These are phyloP conservation scores for Microbotryomycetes sp. DNA, from an alignment of 1,284 basidiomycete species.

Conservation along the genomic window DNA sequence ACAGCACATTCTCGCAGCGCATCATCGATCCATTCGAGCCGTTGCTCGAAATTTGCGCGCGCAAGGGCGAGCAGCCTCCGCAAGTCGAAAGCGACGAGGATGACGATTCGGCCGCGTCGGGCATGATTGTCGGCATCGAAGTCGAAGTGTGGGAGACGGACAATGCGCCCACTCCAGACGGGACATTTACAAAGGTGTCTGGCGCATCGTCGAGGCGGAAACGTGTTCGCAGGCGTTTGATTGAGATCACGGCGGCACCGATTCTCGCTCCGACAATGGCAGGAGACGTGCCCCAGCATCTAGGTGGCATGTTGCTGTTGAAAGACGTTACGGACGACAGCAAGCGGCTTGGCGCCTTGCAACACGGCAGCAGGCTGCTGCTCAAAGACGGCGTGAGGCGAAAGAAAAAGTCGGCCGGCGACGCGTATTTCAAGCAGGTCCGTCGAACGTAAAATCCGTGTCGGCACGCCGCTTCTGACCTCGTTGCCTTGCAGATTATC, in stretches of 20 bases:
- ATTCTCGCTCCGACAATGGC: slow-evolving; percentile 10
- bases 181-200: not conserved
- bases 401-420: slow-evolving; percentile 3
- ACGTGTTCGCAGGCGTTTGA: slow-evolving; percentile 25
- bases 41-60: slow-evolving; percentile 24
- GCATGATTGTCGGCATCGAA: slow-evolving; percentile 27
- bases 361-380: not conserved
- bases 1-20: slow-evolving; percentile 25
- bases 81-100: slow-evolving; percentile 1
- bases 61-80: slow-evolving; percentile 18
- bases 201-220: slow-evolving; percentile 4
- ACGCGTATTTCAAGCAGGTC: slow-evolving; percentile 16
- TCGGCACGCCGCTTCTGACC: not conserved
- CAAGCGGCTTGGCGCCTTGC: not conserved
- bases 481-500: slow-evolving; percentile 9
- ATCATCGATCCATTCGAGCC: slow-evolving; percentile 30
- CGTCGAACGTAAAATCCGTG: not conserved
- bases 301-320: slow-evolving; percentile 28
- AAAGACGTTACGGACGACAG: slow-evolving; percentile 26
- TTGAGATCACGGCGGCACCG: slow-evolving; percentile 25
- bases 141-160: slow-evolving; percentile 17
- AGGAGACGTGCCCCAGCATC: slow-evolving; percentile 12
- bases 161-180: not conserved
- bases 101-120: slow-evolving; percentile 1
- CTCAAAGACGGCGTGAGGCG: not conserved